Evolutionary conservation across 257 asterid genomes (phyloP).

Genomic region (Solanum microdontum): DNA sequence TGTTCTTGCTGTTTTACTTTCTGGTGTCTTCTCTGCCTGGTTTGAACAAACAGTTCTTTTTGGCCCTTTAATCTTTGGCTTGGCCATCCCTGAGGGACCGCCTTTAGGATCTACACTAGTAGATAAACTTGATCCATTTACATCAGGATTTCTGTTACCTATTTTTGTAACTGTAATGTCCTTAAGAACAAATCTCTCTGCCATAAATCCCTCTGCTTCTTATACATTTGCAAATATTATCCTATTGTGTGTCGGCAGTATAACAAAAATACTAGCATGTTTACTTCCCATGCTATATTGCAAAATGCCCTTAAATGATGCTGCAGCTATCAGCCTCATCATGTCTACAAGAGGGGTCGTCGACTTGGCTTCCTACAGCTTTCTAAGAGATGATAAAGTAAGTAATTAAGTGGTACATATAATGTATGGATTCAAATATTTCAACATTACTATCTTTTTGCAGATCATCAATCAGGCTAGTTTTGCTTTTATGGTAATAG

Average conservation of each 20-base stretch:
- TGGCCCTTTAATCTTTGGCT: conserved; percentile 15
- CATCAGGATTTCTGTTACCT: conserved; percentile 16
- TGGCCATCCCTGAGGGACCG: conserved; percentile 26
- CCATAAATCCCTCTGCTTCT: not conserved
- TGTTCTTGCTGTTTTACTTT: not conserved
- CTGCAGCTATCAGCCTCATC: conserved; percentile 14
- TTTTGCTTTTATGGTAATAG: conserved; percentile 4
- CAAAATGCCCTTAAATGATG: conserved; percentile 13
- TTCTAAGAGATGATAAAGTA: conserved; percentile 10
- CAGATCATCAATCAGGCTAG: conserved; percentile 1
- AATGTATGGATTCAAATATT: not conserved
- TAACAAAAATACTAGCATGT: not conserved
- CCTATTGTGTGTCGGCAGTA: not conserved
- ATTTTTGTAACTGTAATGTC: conserved; percentile 8
- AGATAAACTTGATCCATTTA: conserved; percentile 11
- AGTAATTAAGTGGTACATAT: not conserved
- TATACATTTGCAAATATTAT: not conserved
- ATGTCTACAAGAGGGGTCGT: conserved; percentile 18
- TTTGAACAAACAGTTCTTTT: not conserved
- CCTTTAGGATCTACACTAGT: conserved; percentile 20
- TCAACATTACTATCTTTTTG: not conserved
- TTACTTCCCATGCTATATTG: conserved; percentile 3
- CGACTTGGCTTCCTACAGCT: conserved; percentile 9
- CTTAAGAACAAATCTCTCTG: not conserved
- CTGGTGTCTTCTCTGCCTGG: conserved; percentile 1